Percentiles rank a stretch among this genome's conserved stretches.
Evolutionary conservation across 2,329 filamentous ascomycete genomes (phyloP).

Genomic region (Chaetomium sp.): DNA sequence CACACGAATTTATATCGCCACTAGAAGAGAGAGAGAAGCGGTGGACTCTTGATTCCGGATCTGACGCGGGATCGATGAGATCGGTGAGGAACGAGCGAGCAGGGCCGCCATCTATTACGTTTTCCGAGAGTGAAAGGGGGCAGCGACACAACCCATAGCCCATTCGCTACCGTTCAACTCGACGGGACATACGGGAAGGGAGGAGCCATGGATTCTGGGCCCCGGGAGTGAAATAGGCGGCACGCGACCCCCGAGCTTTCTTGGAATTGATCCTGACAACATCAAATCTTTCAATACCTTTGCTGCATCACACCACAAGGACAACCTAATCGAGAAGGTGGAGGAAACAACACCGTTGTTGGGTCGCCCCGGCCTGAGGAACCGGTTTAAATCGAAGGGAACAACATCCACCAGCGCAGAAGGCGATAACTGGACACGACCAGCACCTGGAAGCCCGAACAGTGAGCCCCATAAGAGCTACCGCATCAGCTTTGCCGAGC

Average conservation of each 20-base stretch:
- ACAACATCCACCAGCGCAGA: neutral
- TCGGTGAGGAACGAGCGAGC: neutral
- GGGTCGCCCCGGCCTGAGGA: neutral
- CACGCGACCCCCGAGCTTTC: neutral
- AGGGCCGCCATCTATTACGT: neutral
- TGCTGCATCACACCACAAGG: neutral
- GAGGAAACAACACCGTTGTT: neutral
- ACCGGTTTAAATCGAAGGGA: neutral
- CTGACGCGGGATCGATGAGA: neutral
- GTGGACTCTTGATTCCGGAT: neutral
- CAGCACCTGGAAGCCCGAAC: neutral
- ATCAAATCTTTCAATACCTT: neutral
- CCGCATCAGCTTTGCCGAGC: conserved; percentile 3
- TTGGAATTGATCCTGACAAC: neutral
- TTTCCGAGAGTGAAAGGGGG: neutral
- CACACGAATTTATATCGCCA: neutral
- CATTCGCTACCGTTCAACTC: neutral
- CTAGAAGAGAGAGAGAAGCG: neutral
- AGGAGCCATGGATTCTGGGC: neutral
- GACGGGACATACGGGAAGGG: neutral
- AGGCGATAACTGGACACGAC: neutral
- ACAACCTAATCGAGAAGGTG: neutral
- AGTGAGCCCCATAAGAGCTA: neutral
- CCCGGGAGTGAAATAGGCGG: neutral
- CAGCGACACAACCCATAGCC: neutral